Conservation (phyloP, 73 alveolate species). For the Breviolum minutum region DNA sequence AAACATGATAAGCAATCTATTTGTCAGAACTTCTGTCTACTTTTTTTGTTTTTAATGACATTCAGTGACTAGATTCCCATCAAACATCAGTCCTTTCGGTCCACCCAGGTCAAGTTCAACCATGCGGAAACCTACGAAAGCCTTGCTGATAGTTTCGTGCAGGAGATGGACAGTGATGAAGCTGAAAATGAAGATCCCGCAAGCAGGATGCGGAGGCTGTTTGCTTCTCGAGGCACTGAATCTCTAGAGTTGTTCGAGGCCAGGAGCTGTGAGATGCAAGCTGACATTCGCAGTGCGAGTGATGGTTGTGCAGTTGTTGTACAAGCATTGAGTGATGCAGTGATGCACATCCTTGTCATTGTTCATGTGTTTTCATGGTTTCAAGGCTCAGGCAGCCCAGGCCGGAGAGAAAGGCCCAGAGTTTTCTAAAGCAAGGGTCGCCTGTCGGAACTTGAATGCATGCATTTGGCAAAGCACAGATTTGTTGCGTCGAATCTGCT, state of each 20-base stretch:
- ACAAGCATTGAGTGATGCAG: no score
- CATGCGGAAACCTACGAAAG: not conserved
- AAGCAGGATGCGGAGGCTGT: conserved; percentile 32
- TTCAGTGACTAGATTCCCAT: no score
- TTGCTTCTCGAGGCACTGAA: conserved; percentile 14
- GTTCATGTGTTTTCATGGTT: not conserved
- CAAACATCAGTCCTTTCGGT: no score
- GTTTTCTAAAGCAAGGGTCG: not conserved
- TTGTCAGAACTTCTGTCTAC: no score
- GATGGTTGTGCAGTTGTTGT: no score
- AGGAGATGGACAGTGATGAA: not conserved
- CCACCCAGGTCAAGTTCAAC: not conserved
- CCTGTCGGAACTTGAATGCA: not conserved
- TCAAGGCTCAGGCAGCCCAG: conserved; percentile 15
- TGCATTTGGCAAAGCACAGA: no score
- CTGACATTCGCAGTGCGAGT: no score
- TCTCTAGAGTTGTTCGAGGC: conserved; percentile 39
- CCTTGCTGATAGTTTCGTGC: conserved; percentile 8
- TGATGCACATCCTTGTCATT: no score
- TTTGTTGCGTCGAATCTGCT: no score
- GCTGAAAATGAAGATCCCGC: not conserved
- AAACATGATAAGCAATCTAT: no score
- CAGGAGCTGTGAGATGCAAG: not conserved
- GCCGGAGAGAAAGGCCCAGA: not conserved
- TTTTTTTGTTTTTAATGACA: no score